A percentile compares a stretch with the other conserved stretches of the same genome.
These are phyloP conservation scores for Penicillium malachiteum DNA, from an alignment of 495 filamentous ascomycete species.

Conservation along the genomic window DNA sequence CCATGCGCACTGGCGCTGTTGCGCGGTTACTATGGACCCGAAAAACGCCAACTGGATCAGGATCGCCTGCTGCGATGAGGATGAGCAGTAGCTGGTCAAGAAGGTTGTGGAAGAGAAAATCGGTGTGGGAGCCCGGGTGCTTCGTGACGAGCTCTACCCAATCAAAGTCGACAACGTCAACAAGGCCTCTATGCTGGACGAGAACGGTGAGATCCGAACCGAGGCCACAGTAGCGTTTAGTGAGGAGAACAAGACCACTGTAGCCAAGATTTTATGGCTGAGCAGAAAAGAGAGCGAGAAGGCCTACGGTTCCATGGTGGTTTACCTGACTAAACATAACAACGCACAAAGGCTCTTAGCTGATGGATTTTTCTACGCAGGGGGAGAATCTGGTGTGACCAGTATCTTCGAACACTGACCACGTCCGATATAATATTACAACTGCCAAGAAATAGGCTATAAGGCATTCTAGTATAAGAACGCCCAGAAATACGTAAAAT, in stretches of 20 bases:
- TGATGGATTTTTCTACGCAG: constrained; percentile 26
- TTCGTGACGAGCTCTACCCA: constrained; percentile 32
- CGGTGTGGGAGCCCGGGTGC: constrained; percentile 23
- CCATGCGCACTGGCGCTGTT: constrained; percentile 26
- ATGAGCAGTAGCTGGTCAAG: constrained; percentile 27
- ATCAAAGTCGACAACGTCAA: constrained; percentile 36
- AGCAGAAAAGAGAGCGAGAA: constrained; percentile 29
- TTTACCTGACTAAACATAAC: constrained; percentile 30
- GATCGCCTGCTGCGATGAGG: constrained; percentile 26
- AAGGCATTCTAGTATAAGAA: constrained; percentile 29
- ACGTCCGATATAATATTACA: constrained; percentile 26
- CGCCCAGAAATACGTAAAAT: constrained; percentile 27
- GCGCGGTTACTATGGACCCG: constrained; percentile 25
- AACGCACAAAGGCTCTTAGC: constrained; percentile 26
- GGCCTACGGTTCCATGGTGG: constrained; percentile 33
- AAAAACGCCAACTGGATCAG: constrained; percentile 25
- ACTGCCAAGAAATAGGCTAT: no score
- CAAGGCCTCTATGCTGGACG: constrained; percentile 24
- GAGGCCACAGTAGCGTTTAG: constrained; percentile 17
- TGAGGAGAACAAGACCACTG: constrained; percentile 21
- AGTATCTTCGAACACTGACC: constrained; percentile 24
- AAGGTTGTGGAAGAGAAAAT: constrained; percentile 24
- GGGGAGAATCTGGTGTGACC: constrained; percentile 27
- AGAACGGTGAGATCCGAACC: constrained; percentile 12
- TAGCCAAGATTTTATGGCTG: constrained; percentile 32